Evolutionary conservation across 2,329 filamentous ascomycete genomes (phyloP).

Genomic region (Pseudogymnoascus pannorum): DNA sequence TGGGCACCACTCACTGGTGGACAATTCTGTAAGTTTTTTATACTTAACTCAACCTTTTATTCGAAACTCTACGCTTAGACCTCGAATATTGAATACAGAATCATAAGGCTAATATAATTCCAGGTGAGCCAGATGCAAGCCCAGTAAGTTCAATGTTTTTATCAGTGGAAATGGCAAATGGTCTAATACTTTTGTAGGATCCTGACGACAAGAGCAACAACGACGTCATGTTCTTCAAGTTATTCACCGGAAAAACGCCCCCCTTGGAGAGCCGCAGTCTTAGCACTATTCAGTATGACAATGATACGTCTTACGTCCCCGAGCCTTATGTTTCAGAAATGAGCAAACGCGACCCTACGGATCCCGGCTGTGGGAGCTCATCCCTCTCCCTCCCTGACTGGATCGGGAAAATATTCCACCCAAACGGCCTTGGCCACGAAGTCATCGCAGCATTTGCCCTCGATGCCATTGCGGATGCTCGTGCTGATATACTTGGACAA

Average conservation of each 20-base stretch:
- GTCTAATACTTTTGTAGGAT: neutral
- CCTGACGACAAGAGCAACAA: slow-evolving; percentile 26
- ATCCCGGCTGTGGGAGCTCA: slow-evolving; percentile 13
- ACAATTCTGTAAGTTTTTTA: slow-evolving; percentile 26
- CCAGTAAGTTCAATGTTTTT: neutral
- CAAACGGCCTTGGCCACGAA: slow-evolving; percentile 26
- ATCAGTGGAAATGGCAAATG: neutral
- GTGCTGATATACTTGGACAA: slow-evolving; percentile 6
- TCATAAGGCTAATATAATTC: neutral
- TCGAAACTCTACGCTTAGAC: neutral
- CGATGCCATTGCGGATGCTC: slow-evolving; percentile 2
- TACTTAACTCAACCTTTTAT: neutral
- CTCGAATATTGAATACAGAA: neutral
- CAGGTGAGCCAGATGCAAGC: neutral
- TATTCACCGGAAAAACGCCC: slow-evolving; percentile 15
- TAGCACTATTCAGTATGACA: slow-evolving; percentile 11
- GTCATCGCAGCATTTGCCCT: slow-evolving; percentile 27
- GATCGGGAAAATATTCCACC: slow-evolving; percentile 29
- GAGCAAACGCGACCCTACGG: slow-evolving; percentile 21
- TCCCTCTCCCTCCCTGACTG: slow-evolving; percentile 28
- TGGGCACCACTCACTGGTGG: slow-evolving; percentile 27
- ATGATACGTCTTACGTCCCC: slow-evolving; percentile 11
- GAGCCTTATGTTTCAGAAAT: slow-evolving; percentile 10
- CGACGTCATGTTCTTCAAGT: slow-evolving; percentile 31
- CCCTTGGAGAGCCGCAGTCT: neutral